Evolutionary conservation across 2,329 filamentous ascomycete genomes (phyloP), one percentile per base, ranked within the genome.

Genomic region (Albophoma yamanashiensis): DNA sequence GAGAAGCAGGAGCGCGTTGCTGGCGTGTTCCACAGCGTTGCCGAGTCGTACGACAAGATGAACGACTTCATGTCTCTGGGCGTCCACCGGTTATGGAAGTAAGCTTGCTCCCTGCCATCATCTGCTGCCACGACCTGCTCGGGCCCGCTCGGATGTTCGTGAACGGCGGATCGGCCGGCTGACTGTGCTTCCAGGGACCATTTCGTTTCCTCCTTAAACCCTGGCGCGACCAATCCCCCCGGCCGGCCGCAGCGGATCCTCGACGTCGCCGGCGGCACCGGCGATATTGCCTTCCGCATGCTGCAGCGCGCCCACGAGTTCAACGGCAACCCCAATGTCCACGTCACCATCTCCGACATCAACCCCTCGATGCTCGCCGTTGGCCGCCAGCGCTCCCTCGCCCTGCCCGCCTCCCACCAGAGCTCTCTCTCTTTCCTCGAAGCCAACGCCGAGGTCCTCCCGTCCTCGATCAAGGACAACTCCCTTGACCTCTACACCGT

Each of bases 61-160:
- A 99, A 99, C 78, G 94, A 99, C 74, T 83, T 97, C 66, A 99
- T 99, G 94, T 97, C 94, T 9, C 84, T 99, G 56, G 94, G 94
- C 59, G 92, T 96, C 76, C 94, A 99, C 75, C 89, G 94, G 52
- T 79, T 99, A 43, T 99, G 94, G 94, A 99, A 88, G 84, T 84
- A 67, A 57, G 81, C 50, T 31, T 36, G 34, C 34, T 36, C 31
- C 50, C 22, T 36, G 15, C 31, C 20, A 2, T 36, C 17, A 20
- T 12, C 31, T 22, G 43, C 43, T 22, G 22, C 40, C 8, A 47
- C 22, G 22, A 25, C 40, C 20, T 20, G 15, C 31, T 15, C 15
- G 47, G 5, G 25, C 47, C 25, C 31, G 47, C 47, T 14, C 15
- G 9, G 43, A 9, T 25, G n/a, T 22, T n/a, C 9, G 20, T 52